Evolutionary conservation across 176 grass and related monocot species (phyloP), one percentile per base, ranked within the genome.

Genomic region (Zea luxurians): DNA sequence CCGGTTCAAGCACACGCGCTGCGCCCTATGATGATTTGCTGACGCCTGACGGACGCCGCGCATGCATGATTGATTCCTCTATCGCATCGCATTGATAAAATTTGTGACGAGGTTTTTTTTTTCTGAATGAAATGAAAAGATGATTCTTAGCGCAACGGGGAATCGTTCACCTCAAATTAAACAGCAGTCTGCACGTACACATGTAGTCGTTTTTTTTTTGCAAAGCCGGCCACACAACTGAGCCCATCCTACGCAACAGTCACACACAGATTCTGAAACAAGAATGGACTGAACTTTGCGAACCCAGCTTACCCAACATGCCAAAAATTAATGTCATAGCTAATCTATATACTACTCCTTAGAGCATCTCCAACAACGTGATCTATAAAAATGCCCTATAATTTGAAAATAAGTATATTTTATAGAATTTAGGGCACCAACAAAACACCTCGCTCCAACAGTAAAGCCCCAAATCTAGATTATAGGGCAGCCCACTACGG

Each of bases 1-100:
- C 77, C 84, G 81, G 58, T 98, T 98, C 71, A 86, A 71, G 83
- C 83, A 76, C 15, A 88, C 87, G 10, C n/a, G 73, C 15, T 92
- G 92, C 87, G 37, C 77, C 6, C 54, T 68, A 68, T 83, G 61
- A 78, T 70, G 55, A 59, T 21, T 10, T 1, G 11, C 13, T 27
- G 46, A 13, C n/a, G 42, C 5, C 13, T 27, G 46, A 13, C n/a
- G 42, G 27, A 34, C 27, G 17, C 17, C 41, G 42, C 4, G 27
- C 0, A 27, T 27, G 27, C 27, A 27, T 27, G 27, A 27, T 27
- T 27, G 27, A 27, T 27, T 27, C 27, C 27, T 27, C 27, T 27
- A 27, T 27, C 27, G 27, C 27, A 27, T 27, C 27, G 27, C 27
- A 27, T 40, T 40, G 63, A 74, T 50, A 13, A 83, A 70, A 17